Base-by-base conservation (phyloP, 179 eudicot genomes). In the Silene noctiflora region DNA sequence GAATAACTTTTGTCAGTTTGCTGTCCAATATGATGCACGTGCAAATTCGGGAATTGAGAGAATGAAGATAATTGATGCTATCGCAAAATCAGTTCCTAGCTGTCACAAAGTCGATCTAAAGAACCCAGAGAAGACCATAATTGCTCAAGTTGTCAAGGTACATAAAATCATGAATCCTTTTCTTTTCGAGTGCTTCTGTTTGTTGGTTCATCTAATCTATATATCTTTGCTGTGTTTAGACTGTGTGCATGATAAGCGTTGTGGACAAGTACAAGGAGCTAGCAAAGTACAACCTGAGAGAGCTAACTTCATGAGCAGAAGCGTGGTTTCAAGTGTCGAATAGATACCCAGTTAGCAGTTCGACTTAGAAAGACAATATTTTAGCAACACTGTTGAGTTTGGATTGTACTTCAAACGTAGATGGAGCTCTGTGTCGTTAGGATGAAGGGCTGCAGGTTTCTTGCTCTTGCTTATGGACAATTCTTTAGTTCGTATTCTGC, bases 241-340 rank as follows among this genome's bases (percentile, higher is more conserved):
- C 99, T 4, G 90, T 95, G 27, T 95, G 99, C 90, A 85, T 90
- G 88, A 82, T 95, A 69, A 96, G 99, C 48, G 89, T 95, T 8
- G 96, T 95, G 64, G 93, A 89, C 79, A 93, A 89, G 85, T 95
- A 89, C 93, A 95, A 95, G 86, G 96, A 95, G 83, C 83, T 91
- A 75, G 95, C 93, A 17, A 92, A 95, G 84, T 95, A 81, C 86
- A 95, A 92, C 77, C 46, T 95, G 80, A 87, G 58, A 51, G 58
- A 51, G 58, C 58, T 51, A 51, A 51, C 58, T 12, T 51, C 58
- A 3, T 51, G n/a, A 51, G 58, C 58, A 16, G 58, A 12, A 14
- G 4, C 58, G 4, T 51, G n/a, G 6, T 16, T 51, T 1, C 58
- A 51, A 51, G 58, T 14, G n/a, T 51, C n/a, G 5, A 51, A 12